Evolutionary conservation across 257 asterid genomes (phyloP).

Genomic region (Fraxinus pennsylvanica): DNA sequence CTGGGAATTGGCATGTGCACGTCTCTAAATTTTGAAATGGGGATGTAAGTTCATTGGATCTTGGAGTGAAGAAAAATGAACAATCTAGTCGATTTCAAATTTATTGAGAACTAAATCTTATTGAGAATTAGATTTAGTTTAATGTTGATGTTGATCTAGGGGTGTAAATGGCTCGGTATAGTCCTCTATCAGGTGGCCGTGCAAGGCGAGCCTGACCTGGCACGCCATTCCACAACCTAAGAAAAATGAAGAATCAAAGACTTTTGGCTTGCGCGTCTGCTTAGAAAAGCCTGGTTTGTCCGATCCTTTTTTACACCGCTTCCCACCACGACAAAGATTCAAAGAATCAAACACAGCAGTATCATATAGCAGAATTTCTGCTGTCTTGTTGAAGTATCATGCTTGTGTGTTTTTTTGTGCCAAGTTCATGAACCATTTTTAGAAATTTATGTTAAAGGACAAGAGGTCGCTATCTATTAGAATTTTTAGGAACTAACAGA

Average conservation of each 20-base stretch:
- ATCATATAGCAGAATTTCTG: not conserved
- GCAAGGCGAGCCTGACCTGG: not conserved
- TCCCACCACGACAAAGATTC: not conserved
- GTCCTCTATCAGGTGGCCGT: not conserved
- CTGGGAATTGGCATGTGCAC: no score
- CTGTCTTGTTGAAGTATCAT: not conserved
- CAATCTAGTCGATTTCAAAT: no score
- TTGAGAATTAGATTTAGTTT: no score
- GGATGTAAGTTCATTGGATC: not conserved
- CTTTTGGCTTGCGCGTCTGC: not conserved
- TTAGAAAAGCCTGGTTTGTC: not conserved
- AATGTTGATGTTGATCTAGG: not conserved
- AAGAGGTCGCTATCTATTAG: not conserved
- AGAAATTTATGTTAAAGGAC: constrained; percentile 6
- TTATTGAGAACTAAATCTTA: no score
- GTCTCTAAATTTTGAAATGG: not conserved
- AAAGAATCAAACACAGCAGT: not conserved
- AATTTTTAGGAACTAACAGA: not conserved
- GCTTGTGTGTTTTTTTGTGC: not conserved
- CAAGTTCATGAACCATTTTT: constrained; percentile 1
- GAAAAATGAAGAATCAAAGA: not conserved
- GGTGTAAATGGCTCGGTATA: not conserved
- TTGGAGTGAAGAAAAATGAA: not conserved
- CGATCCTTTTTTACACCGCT: not conserved
- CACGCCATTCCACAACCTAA: not conserved